phyloP scores from a whole-genome alignment of 2,329 filamentous ascomycete genomes.

The Cryphonectria japonica region DNA sequence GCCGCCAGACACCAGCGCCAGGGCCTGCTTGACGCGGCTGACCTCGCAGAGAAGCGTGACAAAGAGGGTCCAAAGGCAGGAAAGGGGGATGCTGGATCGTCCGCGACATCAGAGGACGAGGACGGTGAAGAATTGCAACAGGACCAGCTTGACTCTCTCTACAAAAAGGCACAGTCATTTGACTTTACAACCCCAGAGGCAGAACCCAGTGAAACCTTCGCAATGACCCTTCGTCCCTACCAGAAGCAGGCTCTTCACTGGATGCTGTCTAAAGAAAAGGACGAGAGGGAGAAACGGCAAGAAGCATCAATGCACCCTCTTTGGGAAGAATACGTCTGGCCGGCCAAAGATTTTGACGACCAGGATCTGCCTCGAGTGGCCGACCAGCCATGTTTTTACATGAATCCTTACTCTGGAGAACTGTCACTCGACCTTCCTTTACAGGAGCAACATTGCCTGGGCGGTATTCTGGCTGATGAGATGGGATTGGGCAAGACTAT shows the following conservation, averaged over 20 bases:
- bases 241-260: conserved; percentile 94
- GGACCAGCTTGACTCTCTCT: conserved; percentile 90
- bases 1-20: conserved; percentile 81
- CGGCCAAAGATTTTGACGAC: conserved; percentile 83
- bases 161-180: conserved; percentile 95
- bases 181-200: conserved; percentile 91
- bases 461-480: conserved; percentile 91
- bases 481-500: conserved; percentile 99
- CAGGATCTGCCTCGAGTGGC: conserved; percentile 69
- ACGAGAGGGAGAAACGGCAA: conserved; percentile 67
- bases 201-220: conserved; percentile 80
- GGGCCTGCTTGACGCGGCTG: conserved; percentile 82
- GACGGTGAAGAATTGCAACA: conserved; percentile 92
- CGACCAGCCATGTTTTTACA: conserved; percentile 78
- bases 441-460: conserved; percentile 92
- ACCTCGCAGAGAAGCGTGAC: conserved; percentile 78
- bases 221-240: conserved; percentile 83
- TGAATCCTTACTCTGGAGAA: conserved; percentile 96
- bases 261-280: conserved; percentile 94
- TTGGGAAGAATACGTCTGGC: conserved; percentile 96
- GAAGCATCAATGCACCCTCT: conserved; percentile 91
- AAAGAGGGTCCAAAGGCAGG: conserved; percentile 46
- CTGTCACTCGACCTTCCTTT: conserved; percentile 88
- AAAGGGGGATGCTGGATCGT: conserved; percentile 48
- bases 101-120: conserved; percentile 65